Evolutionary conservation across 495 filamentous ascomycete species (phyloP).

Genomic region (Symbiotaphrina buchneri): DNA sequence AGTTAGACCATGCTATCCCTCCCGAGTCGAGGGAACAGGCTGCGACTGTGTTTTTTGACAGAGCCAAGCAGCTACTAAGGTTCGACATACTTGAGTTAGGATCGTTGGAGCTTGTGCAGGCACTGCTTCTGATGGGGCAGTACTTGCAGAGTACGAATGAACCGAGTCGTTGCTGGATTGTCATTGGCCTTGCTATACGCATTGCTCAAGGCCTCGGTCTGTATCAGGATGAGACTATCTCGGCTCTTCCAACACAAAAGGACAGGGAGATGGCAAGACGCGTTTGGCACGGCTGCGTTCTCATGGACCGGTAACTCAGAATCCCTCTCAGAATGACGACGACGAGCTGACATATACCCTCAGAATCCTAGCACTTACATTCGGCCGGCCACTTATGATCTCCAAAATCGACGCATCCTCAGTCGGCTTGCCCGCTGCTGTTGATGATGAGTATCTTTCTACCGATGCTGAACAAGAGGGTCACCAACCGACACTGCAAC

Average conservation of each 20-base stretch:
- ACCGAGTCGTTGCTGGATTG: constrained; percentile 19
- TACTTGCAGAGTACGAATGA: constrained; percentile 16
- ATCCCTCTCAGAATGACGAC: not conserved
- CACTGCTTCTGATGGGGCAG: constrained; percentile 15
- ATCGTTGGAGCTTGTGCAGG: constrained; percentile 13
- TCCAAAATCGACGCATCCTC: constrained; percentile 14
- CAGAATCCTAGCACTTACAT: constrained; percentile 25
- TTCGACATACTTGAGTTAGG: constrained; percentile 13
- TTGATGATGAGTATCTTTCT: constrained; percentile 14
- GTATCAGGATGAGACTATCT: constrained; percentile 12
- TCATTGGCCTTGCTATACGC: constrained; percentile 15
- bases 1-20: constrained; percentile 13
- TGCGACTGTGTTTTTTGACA: constrained; percentile 14
- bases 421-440: constrained; percentile 12
- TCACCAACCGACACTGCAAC: constrained; percentile 5
- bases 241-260: constrained; percentile 2
- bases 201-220: constrained; percentile 17
- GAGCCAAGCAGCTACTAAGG: constrained; percentile 12
- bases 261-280: constrained; percentile 15
- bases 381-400: constrained; percentile 22
- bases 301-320: constrained; percentile 17
- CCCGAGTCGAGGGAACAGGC: constrained; percentile 7
- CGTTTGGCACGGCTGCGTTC: constrained; percentile 20
- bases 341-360: constrained; percentile 1
- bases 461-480: constrained; percentile 4